A percentile compares a stretch with the other conserved stretches of the same genome.
phyloP scores from a whole-genome alignment of 2,329 filamentous ascomycete species.

The Monosporascus cannonballus region DNA sequence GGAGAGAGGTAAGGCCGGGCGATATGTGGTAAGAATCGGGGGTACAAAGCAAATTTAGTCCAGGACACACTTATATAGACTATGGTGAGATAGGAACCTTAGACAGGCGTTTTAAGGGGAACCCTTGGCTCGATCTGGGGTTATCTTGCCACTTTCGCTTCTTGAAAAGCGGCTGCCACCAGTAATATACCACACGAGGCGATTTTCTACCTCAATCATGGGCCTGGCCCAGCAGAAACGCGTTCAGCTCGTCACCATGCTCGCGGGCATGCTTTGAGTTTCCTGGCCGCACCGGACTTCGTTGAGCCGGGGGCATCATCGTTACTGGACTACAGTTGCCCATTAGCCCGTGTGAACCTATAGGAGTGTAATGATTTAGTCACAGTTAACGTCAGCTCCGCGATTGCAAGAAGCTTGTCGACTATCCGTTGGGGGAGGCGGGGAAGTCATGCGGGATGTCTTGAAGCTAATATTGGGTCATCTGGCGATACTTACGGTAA shows the following conservation, averaged over 20 bases:
- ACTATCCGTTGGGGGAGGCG: neutral
- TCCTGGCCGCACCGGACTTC: neutral
- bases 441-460: neutral
- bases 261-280: neutral
- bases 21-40: too few species aligned
- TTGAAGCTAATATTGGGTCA: neutral
- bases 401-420: too few species aligned
- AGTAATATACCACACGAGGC: neutral
- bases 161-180: neutral
- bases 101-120: neutral
- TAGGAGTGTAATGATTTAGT: too few species aligned
- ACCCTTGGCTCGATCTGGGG: neutral
- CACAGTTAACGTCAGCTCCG: too few species aligned
- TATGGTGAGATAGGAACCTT: neutral
- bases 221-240: neutral
- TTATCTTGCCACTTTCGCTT: neutral
- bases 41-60: neutral
- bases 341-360: neutral
- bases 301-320: neutral
- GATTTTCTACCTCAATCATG: neutral
- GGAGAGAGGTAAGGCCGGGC: neutral
- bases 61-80: neutral
- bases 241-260: neutral
- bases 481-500: too few species aligned
- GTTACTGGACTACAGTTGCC: neutral